Evolutionary conservation across 2,329 filamentous ascomycete genomes (phyloP).

Genomic region (Talaromyces sp.): DNA sequence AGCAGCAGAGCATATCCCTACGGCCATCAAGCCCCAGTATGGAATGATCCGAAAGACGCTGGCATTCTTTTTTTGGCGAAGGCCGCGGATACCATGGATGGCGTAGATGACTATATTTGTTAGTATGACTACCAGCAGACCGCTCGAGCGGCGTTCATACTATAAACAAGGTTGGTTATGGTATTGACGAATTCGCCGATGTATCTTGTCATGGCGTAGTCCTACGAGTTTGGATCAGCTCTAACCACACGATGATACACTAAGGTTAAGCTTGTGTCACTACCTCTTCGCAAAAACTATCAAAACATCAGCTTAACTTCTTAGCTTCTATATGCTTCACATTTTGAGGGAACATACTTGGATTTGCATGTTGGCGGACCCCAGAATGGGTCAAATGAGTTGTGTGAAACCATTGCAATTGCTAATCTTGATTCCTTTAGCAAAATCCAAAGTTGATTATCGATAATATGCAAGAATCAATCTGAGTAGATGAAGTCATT

Average conservation of each 20-base stretch:
- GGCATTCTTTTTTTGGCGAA: constrained; percentile 25
- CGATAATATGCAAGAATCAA: neutral
- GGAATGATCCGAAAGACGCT: constrained; percentile 33
- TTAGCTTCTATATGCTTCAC: neutral
- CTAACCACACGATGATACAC: neutral
- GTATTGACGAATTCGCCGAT: constrained; percentile 50
- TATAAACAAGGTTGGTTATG: constrained; percentile 42
- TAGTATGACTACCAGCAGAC: neutral
- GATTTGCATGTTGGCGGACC: neutral
- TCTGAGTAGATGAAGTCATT: neutral
- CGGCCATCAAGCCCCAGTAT: constrained; percentile 40
- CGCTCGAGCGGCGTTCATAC: constrained; percentile 15
- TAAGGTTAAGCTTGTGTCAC: neutral
- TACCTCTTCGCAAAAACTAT: constrained; percentile 11
- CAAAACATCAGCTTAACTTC: neutral
- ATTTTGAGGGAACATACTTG: neutral
- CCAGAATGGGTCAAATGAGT: neutral
- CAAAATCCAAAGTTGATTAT: neutral
- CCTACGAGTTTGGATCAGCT: constrained; percentile 22
- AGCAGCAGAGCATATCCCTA: constrained; percentile 11
- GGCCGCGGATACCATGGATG: constrained; percentile 38
- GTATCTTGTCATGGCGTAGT: constrained; percentile 46
- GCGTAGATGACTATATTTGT: constrained; percentile 37
- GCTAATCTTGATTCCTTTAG: neutral
- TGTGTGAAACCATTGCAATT: neutral